Conservation (phyloP, 139 green algal species). For the Nannochloris sp. region DNA sequence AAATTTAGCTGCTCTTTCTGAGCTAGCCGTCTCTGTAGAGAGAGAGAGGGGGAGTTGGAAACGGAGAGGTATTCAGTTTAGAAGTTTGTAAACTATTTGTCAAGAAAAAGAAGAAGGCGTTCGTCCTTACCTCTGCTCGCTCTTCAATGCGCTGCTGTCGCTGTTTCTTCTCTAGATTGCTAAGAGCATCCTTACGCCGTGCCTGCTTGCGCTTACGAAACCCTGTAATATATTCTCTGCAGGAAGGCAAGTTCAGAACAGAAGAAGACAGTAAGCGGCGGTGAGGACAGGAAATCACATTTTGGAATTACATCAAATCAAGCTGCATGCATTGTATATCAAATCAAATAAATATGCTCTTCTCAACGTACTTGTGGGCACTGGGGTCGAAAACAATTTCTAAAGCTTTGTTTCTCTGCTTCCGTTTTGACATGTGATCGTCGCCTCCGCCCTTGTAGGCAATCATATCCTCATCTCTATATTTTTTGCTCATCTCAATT, state of each 20-base stretch:
- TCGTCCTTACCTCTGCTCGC: constrained; percentile 39
- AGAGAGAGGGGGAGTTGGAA: neutral
- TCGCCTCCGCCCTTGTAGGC: constrained; percentile 1
- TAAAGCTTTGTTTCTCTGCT: constrained; percentile 34
- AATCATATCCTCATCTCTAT: constrained; percentile 32
- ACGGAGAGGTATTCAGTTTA: neutral
- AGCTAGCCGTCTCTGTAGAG: constrained; percentile 37
- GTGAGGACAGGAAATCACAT: neutral
- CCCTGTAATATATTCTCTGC: constrained; percentile 60
- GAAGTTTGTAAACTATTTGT: neutral
- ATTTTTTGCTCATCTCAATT: constrained; percentile 3
- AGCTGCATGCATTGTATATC: neutral
- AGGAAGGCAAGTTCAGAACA: neutral
- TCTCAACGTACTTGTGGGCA: constrained; percentile 46
- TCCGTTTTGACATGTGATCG: constrained; percentile 40
- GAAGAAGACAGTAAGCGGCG: neutral
- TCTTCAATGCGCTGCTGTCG: constrained; percentile 39
- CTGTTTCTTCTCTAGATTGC: constrained; percentile 39
- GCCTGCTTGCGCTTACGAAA: constrained; percentile 65
- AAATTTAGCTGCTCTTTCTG: constrained; percentile 34
- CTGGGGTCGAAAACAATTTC: constrained; percentile 60
- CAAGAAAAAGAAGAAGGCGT: neutral
- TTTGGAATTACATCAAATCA: too few species aligned
- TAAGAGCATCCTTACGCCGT: constrained; percentile 48
- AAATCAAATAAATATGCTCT: neutral